A percentile compares a stretch with the other conserved stretches of the same genome.
Evolutionary conservation across 2,329 filamentous ascomycete genomes (phyloP).

Genomic region (Apiospora kogelbergensis): DNA sequence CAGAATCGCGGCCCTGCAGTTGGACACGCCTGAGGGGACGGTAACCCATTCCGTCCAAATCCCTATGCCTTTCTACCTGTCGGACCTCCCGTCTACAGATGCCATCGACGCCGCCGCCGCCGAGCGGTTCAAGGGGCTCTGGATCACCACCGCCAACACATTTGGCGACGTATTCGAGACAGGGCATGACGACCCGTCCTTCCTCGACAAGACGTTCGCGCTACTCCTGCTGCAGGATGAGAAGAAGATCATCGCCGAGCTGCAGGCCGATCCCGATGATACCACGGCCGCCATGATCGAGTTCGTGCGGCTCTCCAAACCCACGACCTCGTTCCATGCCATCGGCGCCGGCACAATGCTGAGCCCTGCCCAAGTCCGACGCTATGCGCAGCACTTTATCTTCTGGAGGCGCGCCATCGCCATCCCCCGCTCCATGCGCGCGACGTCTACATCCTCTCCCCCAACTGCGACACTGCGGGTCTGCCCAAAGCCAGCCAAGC

Average conservation of each 20-base stretch:
- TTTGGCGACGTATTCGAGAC: slow-evolving; percentile 57
- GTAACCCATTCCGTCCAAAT: slow-evolving; percentile 65
- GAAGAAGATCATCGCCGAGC: slow-evolving; percentile 68
- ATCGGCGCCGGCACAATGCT: slow-evolving; percentile 71
- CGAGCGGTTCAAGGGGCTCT: slow-evolving; percentile 70
- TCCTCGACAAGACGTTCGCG: slow-evolving; percentile 83
- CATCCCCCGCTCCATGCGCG: slow-evolving; percentile 88
- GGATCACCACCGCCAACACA: slow-evolving; percentile 84
- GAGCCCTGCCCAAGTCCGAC: slow-evolving; percentile 76
- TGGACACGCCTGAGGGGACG: slow-evolving; percentile 62
- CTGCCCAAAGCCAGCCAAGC: slow-evolving; percentile 67
- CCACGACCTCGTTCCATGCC: slow-evolving; percentile 68
- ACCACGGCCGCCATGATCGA: slow-evolving; percentile 77
- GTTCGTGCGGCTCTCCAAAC: slow-evolving; percentile 74
- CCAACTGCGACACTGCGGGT: slow-evolving; percentile 77
- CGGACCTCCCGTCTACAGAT: slow-evolving; percentile 65
- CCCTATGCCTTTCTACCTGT: slow-evolving; percentile 66
- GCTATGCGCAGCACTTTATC: slow-evolving; percentile 88
- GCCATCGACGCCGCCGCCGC: slow-evolving; percentile 56
- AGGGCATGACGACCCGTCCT: slow-evolving; percentile 55
- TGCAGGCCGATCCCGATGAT: slow-evolving; percentile 75
- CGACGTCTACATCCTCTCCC: slow-evolving; percentile 88
- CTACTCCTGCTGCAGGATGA: slow-evolving; percentile 84
- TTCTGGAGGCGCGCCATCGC: slow-evolving; percentile 94
- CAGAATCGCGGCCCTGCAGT: slow-evolving; percentile 80